A percentile compares a stretch with the other conserved stretches of the same genome.
Conservation (phyloP, 176 grass and related monocot species). For the Otatea glauca region DNA sequence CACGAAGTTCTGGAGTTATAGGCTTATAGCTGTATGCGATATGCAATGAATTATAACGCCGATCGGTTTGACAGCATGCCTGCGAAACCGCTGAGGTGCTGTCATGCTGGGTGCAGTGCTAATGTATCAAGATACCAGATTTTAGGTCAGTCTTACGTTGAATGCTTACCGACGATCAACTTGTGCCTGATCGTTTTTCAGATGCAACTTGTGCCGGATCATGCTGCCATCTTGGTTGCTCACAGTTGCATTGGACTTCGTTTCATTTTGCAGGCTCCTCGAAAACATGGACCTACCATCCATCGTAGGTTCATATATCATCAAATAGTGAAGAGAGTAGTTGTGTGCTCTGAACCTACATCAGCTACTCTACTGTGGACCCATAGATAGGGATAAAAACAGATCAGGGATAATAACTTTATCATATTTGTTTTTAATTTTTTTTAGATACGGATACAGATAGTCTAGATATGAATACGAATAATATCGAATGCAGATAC, state of each 20-base stretch:
- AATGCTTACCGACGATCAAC: not conserved
- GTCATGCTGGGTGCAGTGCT: not conserved
- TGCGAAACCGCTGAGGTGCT: not conserved
- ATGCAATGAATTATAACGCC: not conserved
- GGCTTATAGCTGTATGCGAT: not conserved
- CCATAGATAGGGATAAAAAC: too few species aligned
- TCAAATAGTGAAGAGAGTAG: not conserved
- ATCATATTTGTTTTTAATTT: too few species aligned
- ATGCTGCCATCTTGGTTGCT: not conserved
- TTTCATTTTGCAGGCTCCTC: not conserved
- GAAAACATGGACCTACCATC: not conserved
- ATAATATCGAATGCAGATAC: too few species aligned
- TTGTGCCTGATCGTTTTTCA: too few species aligned
- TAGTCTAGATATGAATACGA: too few species aligned
- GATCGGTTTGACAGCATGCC: not conserved
- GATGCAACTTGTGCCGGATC: not conserved
- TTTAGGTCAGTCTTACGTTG: not conserved
- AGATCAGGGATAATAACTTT: too few species aligned
- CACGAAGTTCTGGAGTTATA: not conserved
- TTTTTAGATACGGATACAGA: too few species aligned
- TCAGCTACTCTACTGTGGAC: not conserved
- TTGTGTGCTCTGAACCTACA: not conserved
- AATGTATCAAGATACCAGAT: not conserved
- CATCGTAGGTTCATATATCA: not conserved
- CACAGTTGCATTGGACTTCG: not conserved